Evolutionary conservation across 164 flowering plant species (phyloP).

Genomic region (Cinnamomum chago): DNA sequence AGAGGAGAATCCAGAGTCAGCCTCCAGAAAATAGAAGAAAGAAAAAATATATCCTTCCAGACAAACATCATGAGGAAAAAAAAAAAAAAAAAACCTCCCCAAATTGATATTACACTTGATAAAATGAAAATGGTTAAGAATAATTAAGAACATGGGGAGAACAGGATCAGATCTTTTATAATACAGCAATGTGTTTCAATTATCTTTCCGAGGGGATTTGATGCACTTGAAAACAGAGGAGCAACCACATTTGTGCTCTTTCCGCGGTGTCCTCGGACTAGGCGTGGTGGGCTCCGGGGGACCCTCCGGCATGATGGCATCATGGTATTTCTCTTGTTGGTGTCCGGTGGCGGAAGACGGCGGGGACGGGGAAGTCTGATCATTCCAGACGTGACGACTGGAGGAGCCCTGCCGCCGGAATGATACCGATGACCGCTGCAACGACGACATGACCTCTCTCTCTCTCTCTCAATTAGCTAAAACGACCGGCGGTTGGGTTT

Average conservation of each 20-base stretch:
- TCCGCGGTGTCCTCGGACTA: background rate
- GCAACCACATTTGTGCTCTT: background rate
- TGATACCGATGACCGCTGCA: constrained; percentile 61
- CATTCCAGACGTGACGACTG: constrained; percentile 66
- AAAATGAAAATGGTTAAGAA: too few species aligned
- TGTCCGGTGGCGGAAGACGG: background rate
- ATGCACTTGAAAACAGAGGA: constrained; percentile 1
- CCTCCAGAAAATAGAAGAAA: too few species aligned
- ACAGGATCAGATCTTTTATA: too few species aligned
- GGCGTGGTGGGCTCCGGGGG: background rate
- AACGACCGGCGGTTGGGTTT: too few species aligned
- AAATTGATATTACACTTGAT: too few species aligned
- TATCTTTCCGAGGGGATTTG: too few species aligned
- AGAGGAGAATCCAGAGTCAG: too few species aligned
- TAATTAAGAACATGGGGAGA: too few species aligned
- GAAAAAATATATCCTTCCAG: too few species aligned
- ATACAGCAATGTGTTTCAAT: too few species aligned
- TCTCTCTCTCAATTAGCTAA: background rate
- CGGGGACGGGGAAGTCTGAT: constrained; percentile 21
- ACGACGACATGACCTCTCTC: constrained; percentile 29
- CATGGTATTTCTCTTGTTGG: background rate
- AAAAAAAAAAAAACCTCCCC: too few species aligned
- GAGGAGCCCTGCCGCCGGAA: constrained; percentile 83
- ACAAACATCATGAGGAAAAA: too few species aligned
- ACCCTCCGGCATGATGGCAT: background rate